phyloP scores from a whole-genome alignment of 2,329 filamentous ascomycete species.

The Fusarium lateritium region DNA sequence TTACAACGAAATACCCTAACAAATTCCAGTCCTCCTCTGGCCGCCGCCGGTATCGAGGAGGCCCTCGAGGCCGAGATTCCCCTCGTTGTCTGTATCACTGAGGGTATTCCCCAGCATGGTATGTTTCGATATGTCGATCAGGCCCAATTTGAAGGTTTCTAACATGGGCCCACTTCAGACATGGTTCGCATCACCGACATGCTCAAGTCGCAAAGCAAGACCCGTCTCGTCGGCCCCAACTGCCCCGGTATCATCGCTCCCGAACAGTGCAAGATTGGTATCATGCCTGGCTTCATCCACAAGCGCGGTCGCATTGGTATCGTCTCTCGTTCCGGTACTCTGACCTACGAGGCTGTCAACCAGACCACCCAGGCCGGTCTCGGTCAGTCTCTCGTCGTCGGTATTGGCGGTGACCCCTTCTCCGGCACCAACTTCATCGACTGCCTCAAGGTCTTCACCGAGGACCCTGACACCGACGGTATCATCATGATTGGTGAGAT shows the following conservation, averaged over 20 bases:
- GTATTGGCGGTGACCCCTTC: slow-evolving; percentile 98
- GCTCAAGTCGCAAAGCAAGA: slow-evolving; percentile 97
- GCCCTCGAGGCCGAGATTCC: slow-evolving; percentile 93
- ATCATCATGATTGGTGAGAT: slow-evolving; percentile 99
- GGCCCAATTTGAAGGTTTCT: slow-evolving; percentile 25
- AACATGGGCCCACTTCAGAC: slow-evolving; percentile 67
- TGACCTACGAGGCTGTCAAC: slow-evolving; percentile 99
- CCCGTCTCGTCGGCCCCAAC: slow-evolving; percentile 95
- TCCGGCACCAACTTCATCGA: slow-evolving; percentile 99
- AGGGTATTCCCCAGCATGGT: slow-evolving; percentile 98
- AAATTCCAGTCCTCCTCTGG: slow-evolving; percentile 82
- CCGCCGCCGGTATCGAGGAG: slow-evolving; percentile 96
- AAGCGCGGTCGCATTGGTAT: slow-evolving; percentile 99
- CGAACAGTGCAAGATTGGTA: slow-evolving; percentile 99
- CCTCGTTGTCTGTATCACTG: slow-evolving; percentile 96
- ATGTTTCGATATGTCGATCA: slow-evolving; percentile 54
- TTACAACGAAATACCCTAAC: slow-evolving; percentile 22
- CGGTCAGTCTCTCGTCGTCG: slow-evolving; percentile 97
- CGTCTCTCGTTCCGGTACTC: slow-evolving; percentile 96
- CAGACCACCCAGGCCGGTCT: slow-evolving; percentile 98
- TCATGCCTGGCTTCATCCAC: slow-evolving; percentile 99
- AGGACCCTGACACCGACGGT: slow-evolving; percentile 96
- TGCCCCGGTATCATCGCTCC: slow-evolving; percentile 96
- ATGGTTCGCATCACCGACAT: slow-evolving; percentile 99
- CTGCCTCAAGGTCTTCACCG: slow-evolving; percentile 96